Evolutionary conservation across 495 filamentous ascomycete species (phyloP).

Genomic region (Annulohypoxylon maeteangense): DNA sequence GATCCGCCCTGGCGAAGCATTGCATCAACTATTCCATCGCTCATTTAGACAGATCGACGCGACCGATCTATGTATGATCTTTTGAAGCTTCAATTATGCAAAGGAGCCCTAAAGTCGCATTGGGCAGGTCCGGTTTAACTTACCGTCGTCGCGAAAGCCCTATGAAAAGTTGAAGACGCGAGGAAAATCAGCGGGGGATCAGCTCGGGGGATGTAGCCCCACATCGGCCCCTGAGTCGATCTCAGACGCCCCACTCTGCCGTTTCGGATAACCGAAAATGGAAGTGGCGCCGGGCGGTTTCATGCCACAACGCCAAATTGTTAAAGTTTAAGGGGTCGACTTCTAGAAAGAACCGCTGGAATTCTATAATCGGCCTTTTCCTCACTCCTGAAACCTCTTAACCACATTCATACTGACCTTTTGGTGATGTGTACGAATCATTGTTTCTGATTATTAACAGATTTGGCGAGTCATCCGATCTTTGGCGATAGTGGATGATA

Average conservation of each 20-base stretch:
- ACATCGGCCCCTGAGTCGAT: slow-evolving; percentile 34
- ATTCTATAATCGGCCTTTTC: not conserved
- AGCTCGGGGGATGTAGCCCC: slow-evolving; percentile 21
- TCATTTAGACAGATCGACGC: slow-evolving; percentile 5
- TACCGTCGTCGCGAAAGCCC: not conserved
- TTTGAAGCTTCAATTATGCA: slow-evolving; percentile 17
- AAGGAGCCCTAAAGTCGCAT: not conserved
- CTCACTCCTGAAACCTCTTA: slow-evolving; percentile 9
- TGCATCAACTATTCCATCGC: not conserved
- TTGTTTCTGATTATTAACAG: not conserved
- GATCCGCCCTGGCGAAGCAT: not conserved
- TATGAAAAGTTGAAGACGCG: not conserved
- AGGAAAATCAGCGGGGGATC: slow-evolving; percentile 40
- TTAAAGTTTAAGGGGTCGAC: not conserved
- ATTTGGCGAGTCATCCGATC: slow-evolving; percentile 21
- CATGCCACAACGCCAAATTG: not conserved
- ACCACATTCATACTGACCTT: not conserved
- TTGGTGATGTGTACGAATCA: slow-evolving; percentile 2
- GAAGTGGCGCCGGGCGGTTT: slow-evolving; percentile 16
- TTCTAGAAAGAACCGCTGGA: slow-evolving; percentile 10
- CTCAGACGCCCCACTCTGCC: slow-evolving; percentile 27
- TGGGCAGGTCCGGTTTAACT: slow-evolving; percentile 27
- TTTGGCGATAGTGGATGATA: not conserved
- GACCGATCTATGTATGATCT: slow-evolving; percentile 3
- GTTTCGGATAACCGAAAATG: slow-evolving; percentile 40